Evolutionary conservation across 2,329 filamentous ascomycete species (phyloP), one percentile per base, ranked within the genome.

Genomic region (Tolypocladium tundrense): DNA sequence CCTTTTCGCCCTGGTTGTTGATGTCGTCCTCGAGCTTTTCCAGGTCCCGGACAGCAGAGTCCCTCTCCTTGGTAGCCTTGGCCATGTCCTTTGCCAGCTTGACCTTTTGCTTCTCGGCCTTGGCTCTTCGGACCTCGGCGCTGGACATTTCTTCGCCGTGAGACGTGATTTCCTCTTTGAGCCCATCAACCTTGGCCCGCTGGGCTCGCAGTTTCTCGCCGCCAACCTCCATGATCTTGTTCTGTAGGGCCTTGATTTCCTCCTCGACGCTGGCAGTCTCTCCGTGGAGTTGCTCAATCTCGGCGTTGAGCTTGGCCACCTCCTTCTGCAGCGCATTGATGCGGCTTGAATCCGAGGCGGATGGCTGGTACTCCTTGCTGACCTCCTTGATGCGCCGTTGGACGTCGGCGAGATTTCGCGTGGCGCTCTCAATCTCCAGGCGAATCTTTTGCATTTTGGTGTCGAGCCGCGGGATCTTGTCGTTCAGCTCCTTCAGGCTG

Each of bases 211-310:
- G 84, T 73, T 90, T 91, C 67, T 97, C 91, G 73, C 94, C 94
- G 68, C 94, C 94, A 62, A 96, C 88, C 72, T 97, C 88, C 94
- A 99, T 97, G 68, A 99, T 99, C 78, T 92, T 96, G 79, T 94
- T 88, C 70, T 99, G 93, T 1, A 99, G 79, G 24, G 81, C 81
- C 74, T 96, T 93, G 73, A 99, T 97, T 72, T 97, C 94, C 33
- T 87, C 86, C 70, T 99, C 94, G 10, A 96, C 86, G 52, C 87
- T 94, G 1, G 89, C 84, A n/a, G 89, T 97, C 73, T 97, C 91
- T 11, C 83, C 79, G 60, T 86, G 90, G 11, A 99, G 81, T 66
- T 88, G 88, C 59, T 88, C 84, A 13, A 96, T 84, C 66, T 96
- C 90, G 63, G 84, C 84, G 66, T 91, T 85, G 61, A 95, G 79